Conservation (phyloP, 371 early-diverging fungal species). For the Rhizopus arrhizus region DNA sequence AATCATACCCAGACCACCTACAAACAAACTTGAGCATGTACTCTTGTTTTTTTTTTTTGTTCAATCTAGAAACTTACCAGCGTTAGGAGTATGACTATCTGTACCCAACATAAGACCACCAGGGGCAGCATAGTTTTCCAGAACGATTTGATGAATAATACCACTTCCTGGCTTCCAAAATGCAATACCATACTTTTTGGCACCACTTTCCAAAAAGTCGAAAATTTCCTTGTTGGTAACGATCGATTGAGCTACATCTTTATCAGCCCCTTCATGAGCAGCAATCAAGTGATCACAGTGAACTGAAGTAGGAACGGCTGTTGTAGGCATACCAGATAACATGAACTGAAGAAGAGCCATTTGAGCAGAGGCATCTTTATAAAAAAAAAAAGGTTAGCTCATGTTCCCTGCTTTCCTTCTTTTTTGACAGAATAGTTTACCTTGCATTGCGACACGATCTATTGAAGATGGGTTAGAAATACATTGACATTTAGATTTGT, state of each 20-base stretch:
- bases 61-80: conserved; percentile 34
- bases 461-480: background rate
- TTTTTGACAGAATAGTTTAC: conserved; percentile 27
- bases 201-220: conserved; percentile 79
- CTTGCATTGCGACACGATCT: conserved; percentile 84
- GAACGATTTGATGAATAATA: conserved; percentile 91
- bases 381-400: background rate
- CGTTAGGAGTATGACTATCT: conserved; percentile 80
- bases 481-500: background rate
- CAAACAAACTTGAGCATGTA: conserved; percentile 49
- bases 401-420: background rate
- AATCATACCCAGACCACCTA: conserved; percentile 89
- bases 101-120: conserved; percentile 92
- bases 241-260: conserved; percentile 70
- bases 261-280: conserved; percentile 75
- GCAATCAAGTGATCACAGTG: conserved; percentile 94
- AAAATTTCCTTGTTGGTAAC: conserved; percentile 83
- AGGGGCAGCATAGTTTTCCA: conserved; percentile 94
- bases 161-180: conserved; percentile 92
- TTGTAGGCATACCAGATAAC: conserved; percentile 82
- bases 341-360: conserved; percentile 94
- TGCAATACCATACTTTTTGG: conserved; percentile 82
- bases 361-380: conserved; percentile 76
- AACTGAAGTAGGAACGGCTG: conserved; percentile 87
- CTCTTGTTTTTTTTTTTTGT: background rate